A percentile compares a stretch with the other conserved stretches of the same genome.
These are phyloP conservation scores for Daedaleopsis sinensis DNA, from an alignment of 768 basidiomycete species.

Conservation along the genomic window DNA sequence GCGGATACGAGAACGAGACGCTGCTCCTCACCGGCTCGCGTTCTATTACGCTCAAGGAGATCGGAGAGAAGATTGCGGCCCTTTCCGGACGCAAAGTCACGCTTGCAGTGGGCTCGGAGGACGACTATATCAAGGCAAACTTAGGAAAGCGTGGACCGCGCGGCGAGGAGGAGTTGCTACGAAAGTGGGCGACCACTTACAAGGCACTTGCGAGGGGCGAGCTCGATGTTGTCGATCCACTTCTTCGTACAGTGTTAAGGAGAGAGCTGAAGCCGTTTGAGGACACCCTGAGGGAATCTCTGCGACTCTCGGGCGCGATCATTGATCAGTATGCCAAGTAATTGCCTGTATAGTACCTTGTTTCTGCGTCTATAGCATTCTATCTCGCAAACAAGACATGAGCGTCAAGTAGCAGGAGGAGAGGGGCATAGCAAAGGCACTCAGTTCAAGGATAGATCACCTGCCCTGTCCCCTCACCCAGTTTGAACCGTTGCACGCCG, in stretches of 20 bases:
- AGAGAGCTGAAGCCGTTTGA: constrained; percentile 31
- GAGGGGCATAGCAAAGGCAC: too few species aligned
- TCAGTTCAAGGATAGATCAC: constrained; percentile 7
- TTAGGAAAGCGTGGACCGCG: constrained; percentile 15
- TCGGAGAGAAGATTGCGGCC: constrained; percentile 27
- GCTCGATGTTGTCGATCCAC: constrained; percentile 30
- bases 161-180: constrained; percentile 30
- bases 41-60: constrained; percentile 28
- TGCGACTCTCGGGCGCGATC: constrained; percentile 8
- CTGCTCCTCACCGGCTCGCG: constrained; percentile 31
- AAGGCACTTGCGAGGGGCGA: constrained; percentile 34
- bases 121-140: constrained; percentile 31
- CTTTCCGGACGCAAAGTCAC: constrained; percentile 23
- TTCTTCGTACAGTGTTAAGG: constrained; percentile 32
- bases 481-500: constrained; percentile 44
- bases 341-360: too few species aligned
- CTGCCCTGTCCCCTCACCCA: constrained; percentile 37
- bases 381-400: too few species aligned
- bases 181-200: constrained; percentile 35
- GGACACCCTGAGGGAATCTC: constrained; percentile 27
- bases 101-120: constrained; percentile 26
- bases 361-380: too few species aligned
- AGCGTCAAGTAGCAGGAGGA: too few species aligned
- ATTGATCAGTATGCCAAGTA: constrained; percentile 28
- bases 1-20: constrained; percentile 33